Percentiles rank a stretch among this genome's conserved stretches.
Evolutionary conservation across 106 monocot genomes (phyloP).

Genomic region (Phalaenopsis aphrodite): DNA sequence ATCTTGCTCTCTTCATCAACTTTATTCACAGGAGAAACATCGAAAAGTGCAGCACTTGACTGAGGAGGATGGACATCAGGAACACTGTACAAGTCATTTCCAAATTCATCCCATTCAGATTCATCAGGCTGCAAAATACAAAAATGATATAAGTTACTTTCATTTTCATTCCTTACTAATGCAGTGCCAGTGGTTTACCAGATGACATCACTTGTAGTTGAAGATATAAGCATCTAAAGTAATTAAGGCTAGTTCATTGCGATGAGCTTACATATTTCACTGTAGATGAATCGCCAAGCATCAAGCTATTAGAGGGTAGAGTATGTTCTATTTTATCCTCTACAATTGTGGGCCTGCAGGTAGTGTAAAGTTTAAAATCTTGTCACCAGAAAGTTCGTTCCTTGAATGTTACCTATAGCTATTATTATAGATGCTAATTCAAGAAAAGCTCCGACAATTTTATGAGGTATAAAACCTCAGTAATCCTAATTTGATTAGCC

Average conservation of each 20-base stretch:
- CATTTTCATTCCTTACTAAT: not conserved
- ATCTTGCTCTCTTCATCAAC: constrained; percentile 91
- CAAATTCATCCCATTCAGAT: constrained; percentile 97
- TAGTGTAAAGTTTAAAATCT: constrained; percentile 9
- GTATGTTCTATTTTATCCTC: constrained; percentile 56
- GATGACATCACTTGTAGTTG: not conserved
- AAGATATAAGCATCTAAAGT: not conserved
- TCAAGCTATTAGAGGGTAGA: constrained; percentile 26
- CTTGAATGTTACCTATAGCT: not conserved
- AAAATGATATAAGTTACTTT: not conserved
- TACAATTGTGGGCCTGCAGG: constrained; percentile 65
- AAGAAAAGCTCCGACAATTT: not conserved
- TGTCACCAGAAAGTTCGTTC: not conserved
- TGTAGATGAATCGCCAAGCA: constrained; percentile 48
- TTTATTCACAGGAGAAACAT: constrained; percentile 37
- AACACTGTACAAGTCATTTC: constrained; percentile 83
- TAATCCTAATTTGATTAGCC: not conserved
- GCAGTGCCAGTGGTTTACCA: not conserved
- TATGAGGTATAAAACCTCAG: not conserved
- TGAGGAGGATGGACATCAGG: constrained; percentile 56
- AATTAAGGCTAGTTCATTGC: not conserved
- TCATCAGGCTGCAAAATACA: constrained; percentile 72
- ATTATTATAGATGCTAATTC: not conserved
- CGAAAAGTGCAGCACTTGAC: constrained; percentile 28
- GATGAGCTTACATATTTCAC: constrained; percentile 60